Base-by-base conservation (phyloP, 2,329 filamentous ascomycete species). In the Graphiopsis chlorocephala region DNA sequence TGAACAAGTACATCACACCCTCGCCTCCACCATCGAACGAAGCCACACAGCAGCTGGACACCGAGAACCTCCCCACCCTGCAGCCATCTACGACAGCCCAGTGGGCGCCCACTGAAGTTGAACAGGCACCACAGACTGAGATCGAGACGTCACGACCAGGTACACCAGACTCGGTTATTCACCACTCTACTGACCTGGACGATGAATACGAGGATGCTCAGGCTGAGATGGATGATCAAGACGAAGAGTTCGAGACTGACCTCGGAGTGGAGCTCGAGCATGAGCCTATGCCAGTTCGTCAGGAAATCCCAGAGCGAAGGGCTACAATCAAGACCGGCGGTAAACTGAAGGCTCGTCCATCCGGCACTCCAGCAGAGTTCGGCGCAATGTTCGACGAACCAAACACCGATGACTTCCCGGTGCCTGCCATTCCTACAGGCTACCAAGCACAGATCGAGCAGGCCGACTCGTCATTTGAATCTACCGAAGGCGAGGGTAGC, bases 81-180 rank as follows among this genome's bases (percentile, higher is more conserved):
- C 62, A 69, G 50, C 70, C 71, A 17, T 65, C 70, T 10, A 66
- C 67, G 28, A 68, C 50, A n/a, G 35, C 53, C 12, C 61, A 64
- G n/a, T 52, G 35, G 38, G 52, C 56, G 15, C 64, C 66, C 8
- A 28, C 45, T 33, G 64, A 66, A 63, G n/a, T 20, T 45, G 68
- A 65, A 45, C 70, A 67, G 65, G 33, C 66, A 48, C 69, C 73
- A 17, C 57, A 48, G 6, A 5, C 20, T 42, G 69, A 63, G 15
- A 64, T 67, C 50, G 68, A 74, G 20, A 66, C 68, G 35, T 72
- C 72, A 31, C 71, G 69, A 70, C 77, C 83, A 80, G 63, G 82
- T 87, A 96, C 92, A 8, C 93, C 94, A 15, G 91, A 93, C 58
- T 98, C 94, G 7, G 93, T 98, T 25, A 94, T 97, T 68, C 90